Evolutionary conservation across 1,284 basidiomycete genomes (phyloP), one percentile per base, ranked within the genome.

Genomic region (Pisolithus thermaeus): DNA sequence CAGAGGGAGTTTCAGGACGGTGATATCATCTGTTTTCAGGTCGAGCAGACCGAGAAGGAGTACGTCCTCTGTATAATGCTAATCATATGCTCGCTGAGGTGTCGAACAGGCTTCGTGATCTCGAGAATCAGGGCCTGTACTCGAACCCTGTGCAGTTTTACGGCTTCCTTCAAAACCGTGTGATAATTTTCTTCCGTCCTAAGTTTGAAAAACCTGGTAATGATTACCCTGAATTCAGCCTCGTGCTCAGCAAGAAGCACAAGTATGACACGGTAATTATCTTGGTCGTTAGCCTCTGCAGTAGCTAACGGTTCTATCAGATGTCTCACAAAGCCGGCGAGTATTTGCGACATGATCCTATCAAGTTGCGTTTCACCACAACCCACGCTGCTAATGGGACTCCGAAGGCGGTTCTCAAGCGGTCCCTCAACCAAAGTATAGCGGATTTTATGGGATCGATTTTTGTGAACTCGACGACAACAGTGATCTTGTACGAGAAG

Each of bases 1-100:
- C 92, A 97, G 69, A 97, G 92, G 67, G 97, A 99, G 74, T 98
- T 99, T 58, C 97, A 99, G 72, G 97, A 99, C 69, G 97, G 97
- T 50, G 97, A 99, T 70, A 87, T 99, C 58, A 92, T 99, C 55
- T 98, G 96, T 71, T 99, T 98, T 84, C 97, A 99, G 75, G 94
- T 97, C 22, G 97, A 99, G 65, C 80, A 96, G 57, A 79, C 83
- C 25, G 96, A 99, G 56, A 95, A 96, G 70, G 94, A 99, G 93
- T 93, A 62, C 63, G 89, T 76, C 4, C 52, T 52, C 8, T 1
- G 32, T 18, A 55, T 45, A 27, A 42, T 1, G 2, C 7, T 7
- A 9, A 28, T 1, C 28, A 16, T 43, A 37, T 23, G 20, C 41
- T 55, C 51, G 53, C 12, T 12, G 12, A 23, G 4, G 51, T 39